Conservation (phyloP, 2,329 filamentous ascomycete species). For the Neospermospora avenae region DNA sequence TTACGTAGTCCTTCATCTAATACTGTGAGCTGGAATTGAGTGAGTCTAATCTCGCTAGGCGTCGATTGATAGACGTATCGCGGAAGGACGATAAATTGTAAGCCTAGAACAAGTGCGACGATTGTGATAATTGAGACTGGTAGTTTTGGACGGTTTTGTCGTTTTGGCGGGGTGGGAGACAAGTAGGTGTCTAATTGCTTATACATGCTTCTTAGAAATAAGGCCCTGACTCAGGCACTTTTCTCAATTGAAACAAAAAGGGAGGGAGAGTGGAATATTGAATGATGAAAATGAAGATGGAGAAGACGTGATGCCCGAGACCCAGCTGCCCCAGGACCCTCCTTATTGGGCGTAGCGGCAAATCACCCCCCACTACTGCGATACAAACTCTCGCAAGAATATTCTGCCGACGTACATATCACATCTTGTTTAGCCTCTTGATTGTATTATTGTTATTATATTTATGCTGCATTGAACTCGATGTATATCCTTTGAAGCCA, state of each 20-base stretch:
- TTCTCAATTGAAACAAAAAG: not conserved
- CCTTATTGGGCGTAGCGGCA: not conserved
- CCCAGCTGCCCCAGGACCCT: not conserved
- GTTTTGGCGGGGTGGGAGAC: not conserved
- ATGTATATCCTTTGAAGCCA: no score
- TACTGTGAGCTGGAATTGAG: conserved; percentile 22
- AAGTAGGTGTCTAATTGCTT: not conserved
- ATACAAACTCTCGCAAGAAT: no score
- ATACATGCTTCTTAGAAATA: conserved; percentile 1
- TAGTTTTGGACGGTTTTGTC: conserved; percentile 19
- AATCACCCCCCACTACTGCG: not conserved
- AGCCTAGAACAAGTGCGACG: conserved; percentile 19
- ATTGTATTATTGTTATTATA: no score
- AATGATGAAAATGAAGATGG: not conserved
- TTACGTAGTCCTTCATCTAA: conserved; percentile 27
- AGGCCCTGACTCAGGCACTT: not conserved
- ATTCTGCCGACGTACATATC: no score
- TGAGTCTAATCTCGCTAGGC: conserved; percentile 19
- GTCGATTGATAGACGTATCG: conserved; percentile 23
- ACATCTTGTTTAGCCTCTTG: no score
- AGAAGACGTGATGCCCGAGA: not conserved
- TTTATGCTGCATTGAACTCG: no score
- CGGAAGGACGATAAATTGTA: conserved; percentile 30
- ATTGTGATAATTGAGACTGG: conserved; percentile 25
- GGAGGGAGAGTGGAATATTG: no score